A percentile compares a stretch with the other conserved stretches of the same genome.
These are phyloP conservation scores for Poterioochromonas sp. DNA, from an alignment of 352 stramenopile species.

Conservation along the genomic window DNA sequence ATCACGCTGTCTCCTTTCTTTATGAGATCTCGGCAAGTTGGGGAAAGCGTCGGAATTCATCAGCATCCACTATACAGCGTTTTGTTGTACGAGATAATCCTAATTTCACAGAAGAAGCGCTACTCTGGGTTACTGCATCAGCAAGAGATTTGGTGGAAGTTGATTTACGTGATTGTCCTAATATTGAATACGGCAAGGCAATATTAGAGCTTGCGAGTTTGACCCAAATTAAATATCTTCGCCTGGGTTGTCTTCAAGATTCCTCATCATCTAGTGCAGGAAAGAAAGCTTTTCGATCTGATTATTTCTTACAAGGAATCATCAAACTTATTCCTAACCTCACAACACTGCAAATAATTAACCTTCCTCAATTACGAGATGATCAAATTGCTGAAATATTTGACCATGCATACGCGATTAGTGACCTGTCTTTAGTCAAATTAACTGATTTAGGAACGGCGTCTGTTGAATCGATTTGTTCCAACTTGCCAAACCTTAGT, in stretches of 20 bases:
- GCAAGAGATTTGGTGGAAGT: not conserved
- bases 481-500: conserved; percentile 16
- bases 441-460: not conserved
- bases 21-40: not conserved
- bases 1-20: not conserved
- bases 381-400: conserved; percentile 6
- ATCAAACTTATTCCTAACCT: not conserved
- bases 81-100: not conserved
- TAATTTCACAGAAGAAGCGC: not conserved
- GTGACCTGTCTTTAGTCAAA: not conserved
- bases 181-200: not conserved
- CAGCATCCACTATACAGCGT: not conserved
- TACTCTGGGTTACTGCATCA: not conserved
- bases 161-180: not conserved
- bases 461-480: conserved; percentile 14
- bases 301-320: not conserved
- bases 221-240: not conserved
- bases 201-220: not conserved
- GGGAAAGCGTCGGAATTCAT: not conserved
- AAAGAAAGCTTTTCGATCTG: not conserved
- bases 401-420: not conserved
- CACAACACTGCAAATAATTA: not conserved
- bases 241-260: too few species aligned
- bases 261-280: too few species aligned
- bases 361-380: not conserved